Evolutionary conservation across 148 eudicot species (phyloP).

Genomic region (Vaccinium corymbosum): DNA sequence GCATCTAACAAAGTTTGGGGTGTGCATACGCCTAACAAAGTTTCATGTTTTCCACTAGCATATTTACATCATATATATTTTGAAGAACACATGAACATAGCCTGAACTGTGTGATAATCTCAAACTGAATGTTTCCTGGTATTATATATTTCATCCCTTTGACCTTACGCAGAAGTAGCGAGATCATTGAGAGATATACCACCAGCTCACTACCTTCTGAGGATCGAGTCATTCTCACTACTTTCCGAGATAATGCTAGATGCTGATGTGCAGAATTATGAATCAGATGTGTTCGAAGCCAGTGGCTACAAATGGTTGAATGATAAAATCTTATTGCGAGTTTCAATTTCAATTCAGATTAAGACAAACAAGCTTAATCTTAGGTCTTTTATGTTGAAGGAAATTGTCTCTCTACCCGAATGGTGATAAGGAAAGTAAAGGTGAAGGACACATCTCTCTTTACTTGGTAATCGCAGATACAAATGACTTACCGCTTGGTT

Average conservation of each 20-base stretch:
- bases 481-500: too few relatives aligned
- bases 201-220: constrained; percentile 9
- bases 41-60: too few relatives aligned
- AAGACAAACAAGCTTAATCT: background rate
- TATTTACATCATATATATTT: too few relatives aligned
- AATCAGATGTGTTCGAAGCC: background rate
- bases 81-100: too few relatives aligned
- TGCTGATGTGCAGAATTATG: background rate
- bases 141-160: too few relatives aligned
- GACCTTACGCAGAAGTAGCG: background rate
- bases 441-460: background rate
- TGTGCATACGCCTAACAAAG: too few relatives aligned
- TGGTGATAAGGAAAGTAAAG: background rate
- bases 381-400: background rate
- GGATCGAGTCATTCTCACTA: background rate
- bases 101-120: too few relatives aligned
- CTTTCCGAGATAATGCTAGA: background rate
- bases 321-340: background rate
- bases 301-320: constrained; percentile 12
- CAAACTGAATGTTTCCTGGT: too few relatives aligned
- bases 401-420: background rate
- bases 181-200: constrained; percentile 9
- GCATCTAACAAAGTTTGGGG: too few relatives aligned
- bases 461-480: too few relatives aligned
- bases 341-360: too few relatives aligned